phyloP scores from a whole-genome alignment of 768 basidiomycete species.

The Clavulina sp. region DNA sequence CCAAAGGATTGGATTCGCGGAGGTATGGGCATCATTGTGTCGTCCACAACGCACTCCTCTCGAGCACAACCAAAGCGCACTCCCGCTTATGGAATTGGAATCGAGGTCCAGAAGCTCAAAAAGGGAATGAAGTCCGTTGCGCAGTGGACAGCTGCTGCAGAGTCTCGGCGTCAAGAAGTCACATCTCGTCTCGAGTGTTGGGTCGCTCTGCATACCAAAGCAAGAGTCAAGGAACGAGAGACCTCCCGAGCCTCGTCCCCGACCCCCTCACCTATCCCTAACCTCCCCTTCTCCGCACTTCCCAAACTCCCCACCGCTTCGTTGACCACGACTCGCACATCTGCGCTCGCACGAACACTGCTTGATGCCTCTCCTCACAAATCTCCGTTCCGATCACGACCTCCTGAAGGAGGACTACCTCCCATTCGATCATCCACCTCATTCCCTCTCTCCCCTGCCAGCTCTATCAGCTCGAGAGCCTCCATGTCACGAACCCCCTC shows the following conservation, averaged over 20 bases:
- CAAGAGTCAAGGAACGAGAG: not conserved
- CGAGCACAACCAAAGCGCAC: constrained; percentile 47
- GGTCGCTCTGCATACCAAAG: constrained; percentile 17
- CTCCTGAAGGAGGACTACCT: too few species aligned
- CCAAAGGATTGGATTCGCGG: constrained; percentile 61
- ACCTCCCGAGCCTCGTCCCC: constrained; percentile 9
- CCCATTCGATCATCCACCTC: not conserved
- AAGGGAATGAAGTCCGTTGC: constrained; percentile 82
- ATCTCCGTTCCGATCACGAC: too few species aligned
- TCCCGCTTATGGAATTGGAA: constrained; percentile 69
- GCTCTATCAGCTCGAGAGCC: too few species aligned
- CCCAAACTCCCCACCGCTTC: not conserved
- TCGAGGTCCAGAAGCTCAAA: constrained; percentile 38
- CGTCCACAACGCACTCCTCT: constrained; percentile 53
- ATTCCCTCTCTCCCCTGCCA: too few species aligned
- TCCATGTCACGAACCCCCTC: too few species aligned
- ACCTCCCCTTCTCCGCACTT: constrained; percentile 6
- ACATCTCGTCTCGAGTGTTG: constrained; percentile 43
- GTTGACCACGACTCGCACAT: too few species aligned
- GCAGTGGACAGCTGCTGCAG: constrained; percentile 61
- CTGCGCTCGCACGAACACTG: too few species aligned
- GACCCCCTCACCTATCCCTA: constrained; percentile 7
- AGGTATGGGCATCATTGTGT: constrained; percentile 62
- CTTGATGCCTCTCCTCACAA: too few species aligned
- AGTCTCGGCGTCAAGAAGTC: constrained; percentile 41